Evolutionary conservation across 2,329 filamentous ascomycete genomes (phyloP), one percentile per base, ranked within the genome.

Genomic region (Colletotrichum incanum): DNA sequence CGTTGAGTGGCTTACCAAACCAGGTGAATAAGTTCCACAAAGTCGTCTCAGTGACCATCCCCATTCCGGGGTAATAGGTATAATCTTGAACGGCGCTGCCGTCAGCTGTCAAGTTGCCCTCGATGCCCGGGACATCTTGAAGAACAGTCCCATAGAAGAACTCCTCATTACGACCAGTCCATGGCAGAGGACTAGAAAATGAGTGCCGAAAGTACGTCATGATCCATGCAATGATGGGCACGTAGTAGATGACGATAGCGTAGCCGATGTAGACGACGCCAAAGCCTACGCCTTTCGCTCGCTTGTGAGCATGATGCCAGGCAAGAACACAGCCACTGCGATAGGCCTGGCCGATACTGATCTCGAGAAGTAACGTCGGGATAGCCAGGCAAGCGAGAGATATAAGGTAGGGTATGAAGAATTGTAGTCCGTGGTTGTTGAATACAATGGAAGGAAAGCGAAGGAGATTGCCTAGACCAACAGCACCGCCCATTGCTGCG

Each of bases 281-380:
- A 39, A 89, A 77, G 0, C 87, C 88, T 1, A 87, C 83, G 2
- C 87, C 88, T 75, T 86, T 87, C 5, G 88, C 77, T 5, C 86
- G 81, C 26, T 79, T 76, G 74, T 88, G 84, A 66, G 88, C 80
- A 43, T 85, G 86, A 75, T 86, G 84, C 75, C 81, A 88, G 0
- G 87, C 86, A 39, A 87, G 83, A 20, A 87, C 84, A 0, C 82
- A 83, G 16, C 87, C 86, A 34, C 85, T 86, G 3, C 87, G 86
- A 73, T 89, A 88, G 1, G 86, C 86, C 70, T 89, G 93, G 60
- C 93, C 93, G 43, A 93, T 93, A 45, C 91, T 92, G 61, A 89
- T 87, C 73, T 90, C 86, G 31, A 89, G 83, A 6, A 87, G 82
- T 12, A 89, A 81, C 0, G 85, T 82, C 0, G 87, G 88, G 23